Evolutionary conservation across 2,329 filamentous ascomycete genomes (phyloP).

Genomic region (Pezicula radicicola): DNA sequence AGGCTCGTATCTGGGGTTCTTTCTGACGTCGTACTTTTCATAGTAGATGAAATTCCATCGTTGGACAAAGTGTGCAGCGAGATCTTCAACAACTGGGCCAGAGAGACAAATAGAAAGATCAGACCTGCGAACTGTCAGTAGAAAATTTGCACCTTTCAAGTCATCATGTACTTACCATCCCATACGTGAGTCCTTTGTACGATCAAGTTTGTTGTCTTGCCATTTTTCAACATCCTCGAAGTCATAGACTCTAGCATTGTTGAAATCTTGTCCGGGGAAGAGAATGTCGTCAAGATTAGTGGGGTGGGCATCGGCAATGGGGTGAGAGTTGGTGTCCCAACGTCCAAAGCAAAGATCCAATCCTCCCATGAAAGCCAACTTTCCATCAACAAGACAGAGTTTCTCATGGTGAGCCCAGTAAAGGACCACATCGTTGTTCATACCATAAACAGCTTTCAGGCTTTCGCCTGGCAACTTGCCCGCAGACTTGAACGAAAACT

Average conservation of each 20-base stretch:
- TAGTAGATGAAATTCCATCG: slow-evolving; percentile 90
- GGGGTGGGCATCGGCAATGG: slow-evolving; percentile 73
- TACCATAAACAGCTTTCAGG: slow-evolving; percentile 77
- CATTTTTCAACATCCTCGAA: slow-evolving; percentile 73
- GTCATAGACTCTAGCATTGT: slow-evolving; percentile 82
- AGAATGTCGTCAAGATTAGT: slow-evolving; percentile 71
- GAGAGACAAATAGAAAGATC: slow-evolving; percentile 76
- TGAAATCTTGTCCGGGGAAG: slow-evolving; percentile 90
- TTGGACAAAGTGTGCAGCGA: slow-evolving; percentile 76
- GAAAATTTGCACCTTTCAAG: neutral
- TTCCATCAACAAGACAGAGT: slow-evolving; percentile 77
- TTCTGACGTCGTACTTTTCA: slow-evolving; percentile 66
- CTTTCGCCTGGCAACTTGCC: slow-evolving; percentile 69
- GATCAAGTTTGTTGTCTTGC: slow-evolving; percentile 83
- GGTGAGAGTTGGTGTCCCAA: slow-evolving; percentile 85
- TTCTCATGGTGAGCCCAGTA: slow-evolving; percentile 97
- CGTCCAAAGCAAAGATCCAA: slow-evolving; percentile 84
- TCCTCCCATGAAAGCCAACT: slow-evolving; percentile 84
- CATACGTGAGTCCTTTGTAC: slow-evolving; percentile 79
- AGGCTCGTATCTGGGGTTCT: slow-evolving; percentile 43
- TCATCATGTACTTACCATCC: slow-evolving; percentile 57
- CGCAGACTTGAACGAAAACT: slow-evolving; percentile 46
- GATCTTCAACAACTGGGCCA: slow-evolving; percentile 72
- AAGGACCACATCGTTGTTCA: slow-evolving; percentile 74
- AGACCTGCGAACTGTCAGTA: slow-evolving; percentile 35